Evolutionary conservation across 2,329 filamentous ascomycete species (phyloP).

Genomic region (Xylaria sp.): DNA sequence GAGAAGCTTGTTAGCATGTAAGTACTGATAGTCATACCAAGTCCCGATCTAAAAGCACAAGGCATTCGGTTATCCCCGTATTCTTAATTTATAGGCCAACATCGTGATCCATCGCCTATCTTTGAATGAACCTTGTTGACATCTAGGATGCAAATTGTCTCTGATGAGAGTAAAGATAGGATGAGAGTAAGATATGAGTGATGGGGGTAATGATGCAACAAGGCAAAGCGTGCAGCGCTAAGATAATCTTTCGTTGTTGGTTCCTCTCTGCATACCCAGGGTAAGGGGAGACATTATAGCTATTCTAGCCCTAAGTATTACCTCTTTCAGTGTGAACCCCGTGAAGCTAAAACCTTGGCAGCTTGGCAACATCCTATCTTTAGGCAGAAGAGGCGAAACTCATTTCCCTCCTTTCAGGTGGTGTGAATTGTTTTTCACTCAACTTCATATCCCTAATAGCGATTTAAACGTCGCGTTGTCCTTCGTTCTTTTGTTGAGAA

Average conservation of each 20-base stretch:
- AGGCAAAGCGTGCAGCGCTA: neutral
- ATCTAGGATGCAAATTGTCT: neutral
- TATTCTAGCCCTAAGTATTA: neutral
- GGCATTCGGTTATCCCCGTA: too few relatives aligned
- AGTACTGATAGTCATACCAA: too few relatives aligned
- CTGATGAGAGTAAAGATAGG: neutral
- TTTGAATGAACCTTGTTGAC: neutral
- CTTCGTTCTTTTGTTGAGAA: constrained; percentile 34
- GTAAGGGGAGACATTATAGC: neutral
- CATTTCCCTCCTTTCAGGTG: constrained; percentile 17
- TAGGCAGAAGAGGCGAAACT: constrained; percentile 1
- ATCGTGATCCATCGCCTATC: neutral
- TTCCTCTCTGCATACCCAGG: neutral
- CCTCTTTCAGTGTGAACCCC: neutral
- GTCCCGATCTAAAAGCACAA: too few relatives aligned
- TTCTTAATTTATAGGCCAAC: neutral
- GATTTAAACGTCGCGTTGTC: constrained; percentile 34
- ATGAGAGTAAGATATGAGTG: too few relatives aligned
- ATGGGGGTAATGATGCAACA: neutral
- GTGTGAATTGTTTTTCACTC: constrained; percentile 11
- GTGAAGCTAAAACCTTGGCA: constrained; percentile 2
- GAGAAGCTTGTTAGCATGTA: neutral
- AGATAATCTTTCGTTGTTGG: neutral
- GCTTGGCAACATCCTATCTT: constrained; percentile 5
- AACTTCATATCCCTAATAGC: constrained; percentile 24